Conservation (phyloP, 306 rosid genomes). For the Prunus davidiana region DNA sequence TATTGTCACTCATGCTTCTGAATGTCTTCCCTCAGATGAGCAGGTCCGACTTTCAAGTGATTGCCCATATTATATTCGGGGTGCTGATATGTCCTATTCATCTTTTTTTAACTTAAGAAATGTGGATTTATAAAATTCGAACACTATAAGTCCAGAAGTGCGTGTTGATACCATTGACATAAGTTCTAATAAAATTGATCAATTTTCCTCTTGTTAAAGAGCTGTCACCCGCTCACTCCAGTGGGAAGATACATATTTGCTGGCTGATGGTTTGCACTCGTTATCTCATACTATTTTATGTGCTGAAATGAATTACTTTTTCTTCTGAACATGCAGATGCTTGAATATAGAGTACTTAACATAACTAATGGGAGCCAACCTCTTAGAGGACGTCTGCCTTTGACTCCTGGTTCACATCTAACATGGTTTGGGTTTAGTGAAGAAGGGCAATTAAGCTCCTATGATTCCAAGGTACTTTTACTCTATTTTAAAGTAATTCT, state of each 20-base stretch:
- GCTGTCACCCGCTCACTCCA: neutral
- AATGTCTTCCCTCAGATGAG: conserved; percentile 63
- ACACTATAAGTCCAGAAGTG: neutral
- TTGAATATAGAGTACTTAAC: conserved; percentile 68
- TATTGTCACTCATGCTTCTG: conserved; percentile 76
- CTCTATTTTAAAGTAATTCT: conserved; percentile 10
- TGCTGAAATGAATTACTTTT: conserved; percentile 18
- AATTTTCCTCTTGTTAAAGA: neutral
- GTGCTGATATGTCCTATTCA: conserved; percentile 4
- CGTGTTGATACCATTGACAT: neutral
- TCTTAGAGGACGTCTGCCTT: conserved; percentile 63
- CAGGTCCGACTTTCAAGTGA: conserved; percentile 53
- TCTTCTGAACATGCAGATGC: conserved; percentile 48
- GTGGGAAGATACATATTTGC: conserved; percentile 11
- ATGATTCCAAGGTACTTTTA: conserved; percentile 75
- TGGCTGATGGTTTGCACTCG: neutral
- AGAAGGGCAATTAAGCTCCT: conserved; percentile 78
- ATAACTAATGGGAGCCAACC: conserved; percentile 49
- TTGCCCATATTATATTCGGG: conserved; percentile 6
- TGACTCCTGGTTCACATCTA: conserved; percentile 82
- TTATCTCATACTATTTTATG: neutral
- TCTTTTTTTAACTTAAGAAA: conserved; percentile 1
- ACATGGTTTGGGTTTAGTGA: conserved; percentile 93
- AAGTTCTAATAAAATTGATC: neutral
- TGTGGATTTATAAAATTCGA: neutral